Evolutionary conservation across 768 basidiomycete genomes (phyloP).

Genomic region (Kwoniella botswanensis): DNA sequence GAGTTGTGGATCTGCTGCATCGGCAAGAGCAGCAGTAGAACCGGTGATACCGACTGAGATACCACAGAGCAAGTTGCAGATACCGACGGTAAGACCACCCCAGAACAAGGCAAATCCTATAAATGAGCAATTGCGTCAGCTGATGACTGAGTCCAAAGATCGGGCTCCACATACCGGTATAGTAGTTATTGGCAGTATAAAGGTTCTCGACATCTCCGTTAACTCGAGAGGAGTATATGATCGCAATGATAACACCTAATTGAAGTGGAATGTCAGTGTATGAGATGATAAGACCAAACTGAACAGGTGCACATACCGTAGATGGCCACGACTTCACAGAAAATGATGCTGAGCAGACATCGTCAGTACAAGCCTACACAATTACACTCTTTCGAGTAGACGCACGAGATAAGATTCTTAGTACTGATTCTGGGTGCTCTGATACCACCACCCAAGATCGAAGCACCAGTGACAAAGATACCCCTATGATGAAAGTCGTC

Average conservation of each 20-base stretch:
- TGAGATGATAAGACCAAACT: neutral
- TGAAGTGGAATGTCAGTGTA: neutral
- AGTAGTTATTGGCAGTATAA: slow-evolving; percentile 88
- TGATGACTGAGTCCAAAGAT: neutral
- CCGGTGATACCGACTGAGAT: slow-evolving; percentile 93
- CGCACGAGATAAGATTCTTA: slow-evolving; percentile 94
- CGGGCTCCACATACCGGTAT: slow-evolving; percentile 68
- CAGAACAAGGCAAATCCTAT: slow-evolving; percentile 92
- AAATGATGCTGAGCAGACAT: slow-evolving; percentile 76
- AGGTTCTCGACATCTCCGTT: slow-evolving; percentile 67
- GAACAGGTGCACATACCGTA: slow-evolving; percentile 64
- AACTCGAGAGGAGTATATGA: slow-evolving; percentile 90
- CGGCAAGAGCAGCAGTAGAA: slow-evolving; percentile 90
- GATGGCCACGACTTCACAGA: slow-evolving; percentile 99
- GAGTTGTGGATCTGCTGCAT: slow-evolving; percentile 90
- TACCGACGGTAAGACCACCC: slow-evolving; percentile 91
- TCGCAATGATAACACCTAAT: slow-evolving; percentile 75
- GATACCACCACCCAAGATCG: slow-evolving; percentile 94
- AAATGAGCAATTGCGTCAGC: neutral
- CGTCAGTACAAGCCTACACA: neutral
- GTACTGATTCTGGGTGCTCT: slow-evolving; percentile 90
- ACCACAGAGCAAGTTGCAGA: slow-evolving; percentile 94
- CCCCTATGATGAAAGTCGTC: slow-evolving; percentile 68
- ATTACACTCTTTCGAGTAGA: neutral
- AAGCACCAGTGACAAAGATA: slow-evolving; percentile 95